Evolutionary conservation across 371 early-diverging fungal species (phyloP).

Genomic region (Mortierella sp.): DNA sequence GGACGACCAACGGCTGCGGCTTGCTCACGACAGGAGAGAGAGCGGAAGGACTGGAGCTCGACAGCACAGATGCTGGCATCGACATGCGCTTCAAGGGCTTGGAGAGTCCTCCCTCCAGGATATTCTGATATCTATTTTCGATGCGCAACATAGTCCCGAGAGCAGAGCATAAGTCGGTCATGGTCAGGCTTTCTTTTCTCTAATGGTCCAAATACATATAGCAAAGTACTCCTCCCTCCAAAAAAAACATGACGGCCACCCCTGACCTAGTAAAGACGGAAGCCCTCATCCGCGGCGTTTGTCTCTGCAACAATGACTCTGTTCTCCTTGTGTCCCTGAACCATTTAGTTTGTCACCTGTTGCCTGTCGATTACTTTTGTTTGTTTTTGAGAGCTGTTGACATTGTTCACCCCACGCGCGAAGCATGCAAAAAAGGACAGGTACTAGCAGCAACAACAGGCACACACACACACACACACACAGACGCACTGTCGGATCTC

Average conservation of each 20-base stretch:
- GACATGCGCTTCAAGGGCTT: conserved; percentile 56
- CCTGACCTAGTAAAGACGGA: conserved; percentile 5
- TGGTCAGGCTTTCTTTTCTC: not conserved
- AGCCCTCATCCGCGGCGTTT: not conserved
- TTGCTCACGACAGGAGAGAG: conserved; percentile 5
- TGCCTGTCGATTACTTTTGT: not conserved
- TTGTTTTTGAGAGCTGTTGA: not conserved
- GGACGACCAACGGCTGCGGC: conserved; percentile 43
- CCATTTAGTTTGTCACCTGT: not conserved
- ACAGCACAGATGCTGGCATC: conserved; percentile 32
- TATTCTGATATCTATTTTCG: conserved; percentile 53
- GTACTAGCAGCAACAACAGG: not conserved
- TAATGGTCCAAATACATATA: not conserved
- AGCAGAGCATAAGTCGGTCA: not conserved
- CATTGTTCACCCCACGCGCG: not conserved
- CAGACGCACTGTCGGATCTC: not conserved
- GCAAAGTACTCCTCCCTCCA: not conserved
- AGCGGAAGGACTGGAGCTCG: not conserved
- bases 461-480: not conserved
- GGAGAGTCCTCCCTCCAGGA: conserved; percentile 47
- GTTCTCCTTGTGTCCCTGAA: not conserved
- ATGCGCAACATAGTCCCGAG: not conserved
- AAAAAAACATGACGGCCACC: not conserved
- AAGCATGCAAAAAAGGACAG: not conserved
- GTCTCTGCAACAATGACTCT: not conserved